Evolutionary conservation across 2,329 filamentous ascomycete species (phyloP).

Genomic region (Rosellinia necatrix): DNA sequence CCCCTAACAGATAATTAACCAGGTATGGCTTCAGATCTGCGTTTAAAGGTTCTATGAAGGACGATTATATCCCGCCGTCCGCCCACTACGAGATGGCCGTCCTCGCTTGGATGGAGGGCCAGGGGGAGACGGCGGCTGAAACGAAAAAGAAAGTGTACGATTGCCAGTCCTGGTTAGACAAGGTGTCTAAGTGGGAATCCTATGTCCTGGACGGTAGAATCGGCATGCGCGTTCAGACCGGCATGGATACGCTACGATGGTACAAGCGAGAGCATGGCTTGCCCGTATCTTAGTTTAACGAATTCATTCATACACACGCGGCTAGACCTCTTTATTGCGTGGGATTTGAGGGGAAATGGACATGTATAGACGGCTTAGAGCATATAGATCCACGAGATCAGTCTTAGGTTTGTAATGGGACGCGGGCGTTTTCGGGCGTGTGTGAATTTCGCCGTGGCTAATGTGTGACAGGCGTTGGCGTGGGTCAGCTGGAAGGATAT

Average conservation of each 20-base stretch:
- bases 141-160: slow-evolving; percentile 58
- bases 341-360: neutral
- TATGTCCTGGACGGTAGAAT: slow-evolving; percentile 77
- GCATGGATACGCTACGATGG: slow-evolving; percentile 67
- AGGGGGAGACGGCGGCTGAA: slow-evolving; percentile 34
- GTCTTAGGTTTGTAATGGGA: too few species aligned
- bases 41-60: slow-evolving; percentile 65
- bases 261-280: slow-evolving; percentile 38
- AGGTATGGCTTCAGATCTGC: slow-evolving; percentile 45
- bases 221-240: slow-evolving; percentile 73
- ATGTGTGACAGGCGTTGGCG: too few species aligned
- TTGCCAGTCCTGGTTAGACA: slow-evolving; percentile 68
- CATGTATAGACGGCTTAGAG: too few species aligned
- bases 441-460: too few species aligned
- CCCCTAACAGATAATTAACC: neutral
- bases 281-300: neutral
- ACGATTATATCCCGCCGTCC: slow-evolving; percentile 73
- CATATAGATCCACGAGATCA: too few species aligned
- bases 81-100: slow-evolving; percentile 88
- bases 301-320: too few species aligned
- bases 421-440: too few species aligned
- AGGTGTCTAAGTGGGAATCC: slow-evolving; percentile 70
- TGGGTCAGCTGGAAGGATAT: too few species aligned
- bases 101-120: slow-evolving; percentile 74
- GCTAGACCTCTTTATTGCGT: neutral